Conservation (phyloP, 1,139 yeast genomes). For the Hyphopichia burtonii region DNA sequence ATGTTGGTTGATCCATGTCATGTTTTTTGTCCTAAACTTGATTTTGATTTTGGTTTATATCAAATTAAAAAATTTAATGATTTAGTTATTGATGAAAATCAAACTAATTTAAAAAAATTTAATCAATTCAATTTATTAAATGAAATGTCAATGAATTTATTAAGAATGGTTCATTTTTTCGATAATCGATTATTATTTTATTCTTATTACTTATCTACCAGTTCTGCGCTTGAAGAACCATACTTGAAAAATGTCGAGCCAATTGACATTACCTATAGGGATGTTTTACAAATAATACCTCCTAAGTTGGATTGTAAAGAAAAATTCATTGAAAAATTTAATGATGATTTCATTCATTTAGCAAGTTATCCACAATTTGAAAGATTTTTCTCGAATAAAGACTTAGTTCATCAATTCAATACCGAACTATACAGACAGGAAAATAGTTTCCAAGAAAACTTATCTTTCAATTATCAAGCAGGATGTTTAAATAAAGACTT, state of each 20-base stretch:
- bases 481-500: conserved; percentile 29
- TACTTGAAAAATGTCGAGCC: conserved; percentile 14
- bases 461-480: conserved; percentile 17
- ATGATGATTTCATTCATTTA: conserved; percentile 14
- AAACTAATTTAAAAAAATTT: not conserved
- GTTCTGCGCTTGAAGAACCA: conserved; percentile 18
- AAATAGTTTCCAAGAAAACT: conserved; percentile 7
- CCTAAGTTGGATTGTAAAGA: conserved; percentile 22
- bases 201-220: conserved; percentile 22
- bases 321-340: conserved; percentile 17
- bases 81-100: not conserved
- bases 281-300: conserved; percentile 23
- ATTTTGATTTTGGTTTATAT: conserved; percentile 25
- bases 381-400: conserved; percentile 14
- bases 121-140: not conserved
- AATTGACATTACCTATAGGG: conserved; percentile 5
- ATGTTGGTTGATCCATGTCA: conserved; percentile 36
- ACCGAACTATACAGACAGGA: conserved; percentile 7
- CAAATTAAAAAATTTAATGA: conserved; percentile 11
- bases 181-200: conserved; percentile 27
- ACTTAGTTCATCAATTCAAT: conserved; percentile 8
- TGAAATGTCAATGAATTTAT: conserved; percentile 17
- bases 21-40: conserved; percentile 30
- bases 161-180: conserved; percentile 28
- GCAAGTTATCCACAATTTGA: conserved; percentile 26